Percentiles rank a stretch among this genome's conserved stretches.
Evolutionary conservation across 2,329 filamentous ascomycete species (phyloP).

Genomic region (Stagonosporopsis rhizophila): DNA sequence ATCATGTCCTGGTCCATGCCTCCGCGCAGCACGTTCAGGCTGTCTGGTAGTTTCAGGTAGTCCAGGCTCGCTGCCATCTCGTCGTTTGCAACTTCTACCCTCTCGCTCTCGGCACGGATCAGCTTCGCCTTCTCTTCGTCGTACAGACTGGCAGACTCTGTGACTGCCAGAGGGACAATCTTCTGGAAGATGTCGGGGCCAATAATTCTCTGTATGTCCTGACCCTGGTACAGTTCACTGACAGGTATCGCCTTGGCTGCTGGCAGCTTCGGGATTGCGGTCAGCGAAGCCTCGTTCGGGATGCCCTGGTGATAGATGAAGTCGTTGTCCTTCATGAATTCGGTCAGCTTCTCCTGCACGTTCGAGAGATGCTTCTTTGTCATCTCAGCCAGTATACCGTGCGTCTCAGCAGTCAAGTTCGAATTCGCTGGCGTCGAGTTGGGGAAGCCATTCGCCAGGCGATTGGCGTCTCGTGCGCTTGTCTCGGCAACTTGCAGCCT

Average conservation of each 20-base stretch:
- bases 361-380: constrained; percentile 81
- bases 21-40: constrained; percentile 89
- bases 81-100: constrained; percentile 88
- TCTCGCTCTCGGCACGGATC: constrained; percentile 89
- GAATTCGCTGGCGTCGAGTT: constrained; percentile 78
- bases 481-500: constrained; percentile 82
- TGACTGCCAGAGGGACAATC: constrained; percentile 94
- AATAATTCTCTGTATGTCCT: constrained; percentile 96
- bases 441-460: constrained; percentile 80
- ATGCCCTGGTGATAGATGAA: constrained; percentile 97
- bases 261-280: constrained; percentile 85
- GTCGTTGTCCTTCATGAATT: constrained; percentile 90
- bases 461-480: constrained; percentile 78
- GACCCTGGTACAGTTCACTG: constrained; percentile 93
- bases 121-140: constrained; percentile 98
- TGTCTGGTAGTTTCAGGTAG: constrained; percentile 87
- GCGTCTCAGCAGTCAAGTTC: constrained; percentile 83
- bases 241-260: constrained; percentile 97
- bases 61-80: constrained; percentile 96
- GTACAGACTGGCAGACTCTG: constrained; percentile 94
- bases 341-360: constrained; percentile 79
- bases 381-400: constrained; percentile 75
- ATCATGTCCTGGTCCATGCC: constrained; percentile 88
- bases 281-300: constrained; percentile 81
- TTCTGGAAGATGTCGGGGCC: constrained; percentile 97